Evolutionary conservation across 352 stramenopile species (phyloP), one percentile per base, ranked within the genome.

Genomic region (Aphanomyces invadans): DNA sequence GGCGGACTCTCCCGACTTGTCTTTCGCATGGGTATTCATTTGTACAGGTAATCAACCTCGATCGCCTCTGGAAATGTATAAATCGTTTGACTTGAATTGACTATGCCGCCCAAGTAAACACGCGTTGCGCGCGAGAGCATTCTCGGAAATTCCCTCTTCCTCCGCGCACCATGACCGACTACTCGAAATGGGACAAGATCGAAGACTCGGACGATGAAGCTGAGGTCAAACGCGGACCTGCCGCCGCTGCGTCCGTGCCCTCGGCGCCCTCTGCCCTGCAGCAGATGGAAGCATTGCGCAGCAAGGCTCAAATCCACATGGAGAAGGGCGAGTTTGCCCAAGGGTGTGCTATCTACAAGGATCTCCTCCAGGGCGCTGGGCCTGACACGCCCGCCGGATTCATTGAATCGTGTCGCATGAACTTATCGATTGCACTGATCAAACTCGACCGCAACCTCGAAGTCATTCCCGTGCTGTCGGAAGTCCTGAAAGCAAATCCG

Each of bases 101-200:
- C 10, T 54, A 54, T 54, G n/a, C 46, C 21, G 7, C 7, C 15
- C 36, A n/a, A n/a, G 7, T 42, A 42, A 31, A 25, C 46, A 54
- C 46, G 46, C 26, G 46, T 54, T 54, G 46, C n/a, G 26, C 26
- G 1, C 46, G 26, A 23, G 26, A n/a, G n/a, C 46, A 54, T 21
- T 54, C 46, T 54, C 10, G 46, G 46, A 54, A 31, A 54, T 54
- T 54, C 26, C 10, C 46, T 54, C 21, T n/a, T 29, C n/a, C 46
- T 54, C 46, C 56, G 21, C 12, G 23, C 17, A 62, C 12, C 15
- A 66, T 66, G 59, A 57, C 59, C 59, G 59, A 66, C 59, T 66
- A 66, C 59, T 66, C 59, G 28, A 66, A 66, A 44, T 66, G 59
- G 59, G 59, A 66, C 46, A 66, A 66, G 59, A 33, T 66, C 59